Evolutionary conservation across 1,284 basidiomycete genomes (phyloP), one percentile per base, ranked within the genome.

Genomic region (Peniophora sp.): DNA sequence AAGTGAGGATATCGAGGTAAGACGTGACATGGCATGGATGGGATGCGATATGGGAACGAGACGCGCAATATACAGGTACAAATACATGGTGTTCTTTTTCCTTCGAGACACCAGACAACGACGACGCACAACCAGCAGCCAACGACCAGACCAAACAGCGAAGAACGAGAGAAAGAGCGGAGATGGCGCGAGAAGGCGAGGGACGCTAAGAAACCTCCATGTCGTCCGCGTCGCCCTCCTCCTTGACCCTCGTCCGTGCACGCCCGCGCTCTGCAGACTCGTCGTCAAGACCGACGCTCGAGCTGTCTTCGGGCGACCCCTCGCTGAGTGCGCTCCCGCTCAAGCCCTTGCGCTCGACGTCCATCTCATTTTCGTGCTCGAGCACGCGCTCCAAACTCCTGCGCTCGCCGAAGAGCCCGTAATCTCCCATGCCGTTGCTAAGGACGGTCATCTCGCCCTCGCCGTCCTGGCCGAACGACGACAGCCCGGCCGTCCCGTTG

Each of bases 381-480:
- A 61, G 62, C 51, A 65, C 64, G 55, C 61, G 61, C 58, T 63
- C 63, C 36, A 64, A 47, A 51, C 55, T 49, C 52, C 24, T 52
- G 54, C 48, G 53, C 12, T 3, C 55, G 50, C 48, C 43, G 39
- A 15, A 51, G 54, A 44, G 43, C 34, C 24, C 18, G 23, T 18
- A 6, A 10, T 24, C 32, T 9, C 48, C 18, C 48, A 35, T 44
- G 18, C 39, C 39, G 14, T 34, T 43, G 20, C 39, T 36, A 20
- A 49, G 36, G 17, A n/a, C 18, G 11, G 34, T 37, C 15, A 41
- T 37, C 17, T 49, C 36, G 3, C 24, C 55, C 50, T 59, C 58
- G 32, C 32, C 57, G 42, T 62, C 60, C 51, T 64, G 65, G 47
- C 65, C 63, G 55, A 66, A 65, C 47, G 68, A 60, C 54, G 66